Evolutionary conservation across 164 flowering plant species (phyloP).

Genomic region (Tetrastigma voinierianum): DNA sequence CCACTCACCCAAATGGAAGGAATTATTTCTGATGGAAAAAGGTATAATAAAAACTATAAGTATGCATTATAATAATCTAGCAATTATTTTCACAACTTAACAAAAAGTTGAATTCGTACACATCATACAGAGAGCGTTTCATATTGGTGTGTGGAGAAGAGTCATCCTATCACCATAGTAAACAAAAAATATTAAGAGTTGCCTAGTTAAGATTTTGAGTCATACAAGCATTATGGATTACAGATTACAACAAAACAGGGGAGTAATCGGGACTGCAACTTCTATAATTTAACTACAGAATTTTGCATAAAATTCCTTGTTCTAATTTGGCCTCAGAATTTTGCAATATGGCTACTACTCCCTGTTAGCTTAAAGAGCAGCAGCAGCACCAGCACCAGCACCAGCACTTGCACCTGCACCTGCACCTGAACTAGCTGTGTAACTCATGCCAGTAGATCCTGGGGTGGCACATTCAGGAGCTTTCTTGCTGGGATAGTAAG

Average conservation of each 20-base stretch:
- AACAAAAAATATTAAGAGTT: neutral
- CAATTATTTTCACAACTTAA: too few relatives aligned
- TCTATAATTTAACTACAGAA: conserved; percentile 1
- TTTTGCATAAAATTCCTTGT: conserved; percentile 2
- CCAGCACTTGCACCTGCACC: conserved; percentile 6
- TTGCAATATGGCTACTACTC: conserved; percentile 10
- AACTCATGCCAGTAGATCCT: conserved; percentile 21
- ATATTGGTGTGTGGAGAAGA: neutral
- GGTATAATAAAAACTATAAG: too few relatives aligned
- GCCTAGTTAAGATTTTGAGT: conserved; percentile 9
- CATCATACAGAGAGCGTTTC: too few relatives aligned
- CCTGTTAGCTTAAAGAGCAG: neutral
- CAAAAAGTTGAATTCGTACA: too few relatives aligned
- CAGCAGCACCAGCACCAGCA: conserved; percentile 1
- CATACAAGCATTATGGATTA: conserved; percentile 9
- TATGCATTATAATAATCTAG: too few relatives aligned
- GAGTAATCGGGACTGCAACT: neutral
- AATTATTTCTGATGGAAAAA: too few relatives aligned
- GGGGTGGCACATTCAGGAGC: conserved; percentile 20
- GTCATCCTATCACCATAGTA: conserved; percentile 16
- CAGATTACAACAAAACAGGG: neutral
- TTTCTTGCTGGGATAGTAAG: conserved; percentile 38
- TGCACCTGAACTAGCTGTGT: conserved; percentile 12
- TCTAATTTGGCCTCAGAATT: neutral
- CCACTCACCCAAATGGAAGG: too few relatives aligned